These are phyloP conservation scores for Epichloe sp. DNA, from an alignment of 2,329 filamentous ascomycete species.

Conservation along the genomic window DNA sequence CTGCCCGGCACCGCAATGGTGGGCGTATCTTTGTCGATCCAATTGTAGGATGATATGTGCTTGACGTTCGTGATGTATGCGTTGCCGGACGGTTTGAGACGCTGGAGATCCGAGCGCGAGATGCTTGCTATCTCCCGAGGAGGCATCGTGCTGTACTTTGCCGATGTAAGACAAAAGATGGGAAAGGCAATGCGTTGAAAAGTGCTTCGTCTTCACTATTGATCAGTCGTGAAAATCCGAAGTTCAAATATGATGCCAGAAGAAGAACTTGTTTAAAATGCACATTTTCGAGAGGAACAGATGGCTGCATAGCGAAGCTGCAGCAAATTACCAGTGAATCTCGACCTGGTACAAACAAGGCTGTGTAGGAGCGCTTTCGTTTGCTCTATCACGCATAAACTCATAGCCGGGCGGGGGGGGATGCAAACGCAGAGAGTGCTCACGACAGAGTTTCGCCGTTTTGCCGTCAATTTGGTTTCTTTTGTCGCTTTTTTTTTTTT, in stretches of 20 bases:
- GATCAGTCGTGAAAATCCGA: neutral
- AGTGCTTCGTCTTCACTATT: too few relatives aligned
- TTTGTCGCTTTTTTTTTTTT: too few relatives aligned
- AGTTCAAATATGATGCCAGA: neutral
- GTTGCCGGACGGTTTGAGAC: neutral
- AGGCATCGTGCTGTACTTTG: neutral
- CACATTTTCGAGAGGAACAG: neutral
- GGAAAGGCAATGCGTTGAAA: too few relatives aligned
- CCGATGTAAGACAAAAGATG: too few relatives aligned
- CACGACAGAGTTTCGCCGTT: neutral
- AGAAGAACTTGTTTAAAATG: neutral
- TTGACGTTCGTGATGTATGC: constrained; percentile 22
- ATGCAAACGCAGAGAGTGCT: neutral
- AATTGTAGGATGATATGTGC: constrained; percentile 36
- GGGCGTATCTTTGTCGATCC: constrained; percentile 26
- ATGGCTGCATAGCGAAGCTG: neutral
- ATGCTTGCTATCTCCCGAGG: neutral
- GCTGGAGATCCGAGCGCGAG: neutral
- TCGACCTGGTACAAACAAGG: neutral
- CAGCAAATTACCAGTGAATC: neutral
- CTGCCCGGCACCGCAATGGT: constrained; percentile 33
- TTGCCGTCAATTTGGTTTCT: too few relatives aligned
- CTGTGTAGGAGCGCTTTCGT: neutral
- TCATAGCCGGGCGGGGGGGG: too few relatives aligned
- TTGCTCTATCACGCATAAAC: neutral